Conservation (phyloP, 768 basidiomycete species). For the Leccinum imitatum region DNA sequence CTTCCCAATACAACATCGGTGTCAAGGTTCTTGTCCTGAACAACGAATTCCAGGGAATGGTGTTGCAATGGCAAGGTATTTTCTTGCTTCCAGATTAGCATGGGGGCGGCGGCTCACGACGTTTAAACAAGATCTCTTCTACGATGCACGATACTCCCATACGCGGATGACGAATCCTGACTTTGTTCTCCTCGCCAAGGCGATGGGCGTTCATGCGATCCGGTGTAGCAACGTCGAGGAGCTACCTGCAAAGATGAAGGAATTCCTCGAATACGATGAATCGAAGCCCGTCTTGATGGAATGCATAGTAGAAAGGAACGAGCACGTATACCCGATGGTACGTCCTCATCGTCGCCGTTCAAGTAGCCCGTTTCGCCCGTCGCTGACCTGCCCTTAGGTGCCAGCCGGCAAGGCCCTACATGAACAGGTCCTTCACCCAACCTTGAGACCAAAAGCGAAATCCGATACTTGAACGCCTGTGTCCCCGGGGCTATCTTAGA, state of each 20-base stretch:
- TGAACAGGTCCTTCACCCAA: constrained; percentile 82
- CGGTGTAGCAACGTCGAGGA: constrained; percentile 69
- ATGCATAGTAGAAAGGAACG: constrained; percentile 78
- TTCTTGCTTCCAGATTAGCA: constrained; percentile 1
- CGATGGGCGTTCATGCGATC: constrained; percentile 93
- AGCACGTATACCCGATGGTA: constrained; percentile 93
- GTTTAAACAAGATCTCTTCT: constrained; percentile 75
- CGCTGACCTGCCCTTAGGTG: constrained; percentile 45
- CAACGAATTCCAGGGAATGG: constrained; percentile 99
- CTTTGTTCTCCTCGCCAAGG: constrained; percentile 83
- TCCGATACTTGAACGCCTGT: constrained; percentile 19
- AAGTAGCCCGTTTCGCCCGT: not conserved
- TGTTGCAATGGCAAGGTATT: constrained; percentile 96
- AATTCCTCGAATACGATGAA: constrained; percentile 94
- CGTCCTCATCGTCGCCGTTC: constrained; percentile 12
- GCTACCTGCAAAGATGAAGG: constrained; percentile 94
- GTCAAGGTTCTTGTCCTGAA: constrained; percentile 93
- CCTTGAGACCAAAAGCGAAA: constrained; percentile 35
- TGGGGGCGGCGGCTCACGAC: constrained; percentile 1
- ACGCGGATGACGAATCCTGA: constrained; percentile 95
- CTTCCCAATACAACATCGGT: constrained; percentile 87
- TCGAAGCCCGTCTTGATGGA: constrained; percentile 88
- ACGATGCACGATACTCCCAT: constrained; percentile 95
- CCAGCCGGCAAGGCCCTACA: constrained; percentile 94
- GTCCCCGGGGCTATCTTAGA: not conserved